Base-by-base conservation (phyloP, 306 rosid species). In the Ormosia emarginata region DNA sequence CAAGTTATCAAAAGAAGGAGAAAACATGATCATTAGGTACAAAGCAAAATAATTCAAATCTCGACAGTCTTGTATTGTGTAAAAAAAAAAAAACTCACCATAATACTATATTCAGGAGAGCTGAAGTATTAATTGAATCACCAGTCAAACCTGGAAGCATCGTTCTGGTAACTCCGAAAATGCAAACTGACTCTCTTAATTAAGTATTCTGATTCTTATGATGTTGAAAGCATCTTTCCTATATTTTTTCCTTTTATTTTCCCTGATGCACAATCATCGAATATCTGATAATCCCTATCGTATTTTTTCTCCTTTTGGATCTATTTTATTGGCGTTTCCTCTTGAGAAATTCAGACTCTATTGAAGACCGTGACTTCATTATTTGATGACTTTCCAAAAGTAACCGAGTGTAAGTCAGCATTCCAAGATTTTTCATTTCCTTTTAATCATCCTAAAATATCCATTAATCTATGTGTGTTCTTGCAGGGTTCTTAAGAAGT, bases 111-210 rank as follows among this genome's bases (percentile, higher is more conserved):
- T 73, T 76, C 90, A 94, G 97, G 91, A 85, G 73, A 65, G 95
- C 94, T 24, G 94, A 79, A 59, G 86, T 93, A 18, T 61, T 93
- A 53, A 88, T 83, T n/a, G 98, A 94, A 85, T 92, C 98, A 73
- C 97, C 92, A 7, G 8, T 91, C 89, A 94, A 94, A 82, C 95
- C 98, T 12, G 97, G 98, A 87, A 36, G 76, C 78, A 18, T 90
- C 49, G 91, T 82, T 78, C 85, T 95, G 92, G 97, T 95, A 90
- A 89, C n/a, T 69, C 65, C 39, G 6, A 50, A 17, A 81, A 33
- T 37, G 43, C 56, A 40, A 32, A 6, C 65, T 39, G 8, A 24
- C 74, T 86, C 78, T 41, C 52, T 24, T 24, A 24, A 24, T n/a
- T 43, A 7, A 47, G 14, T 49, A 58, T 39, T 80, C 58, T 52